phyloP scores from a whole-genome alignment of 2,329 filamentous ascomycete species.

The Madurella mycetomatis region DNA sequence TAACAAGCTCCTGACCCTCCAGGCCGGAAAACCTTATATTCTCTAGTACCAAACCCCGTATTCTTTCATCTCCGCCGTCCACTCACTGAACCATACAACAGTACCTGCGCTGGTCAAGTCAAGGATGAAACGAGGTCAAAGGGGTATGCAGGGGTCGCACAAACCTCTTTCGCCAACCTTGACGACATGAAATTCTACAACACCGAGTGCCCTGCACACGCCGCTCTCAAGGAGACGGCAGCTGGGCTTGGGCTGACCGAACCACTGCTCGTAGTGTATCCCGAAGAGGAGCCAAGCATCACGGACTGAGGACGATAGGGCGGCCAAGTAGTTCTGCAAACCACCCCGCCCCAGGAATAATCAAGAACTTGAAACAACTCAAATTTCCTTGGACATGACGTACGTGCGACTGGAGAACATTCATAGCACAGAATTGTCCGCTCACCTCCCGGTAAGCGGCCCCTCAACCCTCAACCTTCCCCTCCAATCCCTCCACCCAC shows the following conservation, averaged over 20 bases:
- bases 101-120: slow-evolving; percentile 46
- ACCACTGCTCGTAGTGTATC: slow-evolving; percentile 38
- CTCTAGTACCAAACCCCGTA: slow-evolving; percentile 32
- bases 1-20: not conserved
- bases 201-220: slow-evolving; percentile 43
- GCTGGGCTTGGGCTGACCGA: slow-evolving; percentile 32
- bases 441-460: not conserved
- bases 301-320: no score
- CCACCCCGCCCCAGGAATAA: no score
- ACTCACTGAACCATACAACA: not conserved
- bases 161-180: slow-evolving; percentile 58
- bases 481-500: slow-evolving; percentile 39
- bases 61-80: not conserved
- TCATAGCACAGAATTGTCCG: no score
- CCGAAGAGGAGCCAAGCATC: slow-evolving; percentile 26
- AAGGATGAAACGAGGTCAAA: slow-evolving; percentile 56
- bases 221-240: slow-evolving; percentile 36
- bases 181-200: slow-evolving; percentile 72
- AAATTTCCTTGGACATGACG: no score
- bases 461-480: slow-evolving; percentile 23
- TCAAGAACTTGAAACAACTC: no score
- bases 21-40: slow-evolving; percentile 72
- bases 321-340: no score
- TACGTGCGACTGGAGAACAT: no score
- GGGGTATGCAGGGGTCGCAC: slow-evolving; percentile 61